Evolutionary conservation across 1,284 basidiomycete species (phyloP).

Genomic region (Dichomitus squalens): DNA sequence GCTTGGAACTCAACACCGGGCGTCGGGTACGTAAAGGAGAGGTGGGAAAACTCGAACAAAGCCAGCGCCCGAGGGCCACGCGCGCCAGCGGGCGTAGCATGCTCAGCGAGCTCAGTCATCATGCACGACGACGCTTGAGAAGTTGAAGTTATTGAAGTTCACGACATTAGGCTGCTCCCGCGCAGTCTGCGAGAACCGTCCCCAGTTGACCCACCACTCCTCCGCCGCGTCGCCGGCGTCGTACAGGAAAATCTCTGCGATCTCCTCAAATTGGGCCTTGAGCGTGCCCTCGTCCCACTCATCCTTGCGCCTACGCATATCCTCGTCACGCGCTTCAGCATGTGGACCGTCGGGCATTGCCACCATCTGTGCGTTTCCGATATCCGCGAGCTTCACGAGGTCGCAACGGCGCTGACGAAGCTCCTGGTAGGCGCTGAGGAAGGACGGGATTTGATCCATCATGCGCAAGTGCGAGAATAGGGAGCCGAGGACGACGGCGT

Average conservation of each 20-base stretch:
- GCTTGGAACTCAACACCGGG: background rate
- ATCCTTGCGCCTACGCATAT: conserved; percentile 32
- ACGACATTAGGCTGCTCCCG: conserved; percentile 7
- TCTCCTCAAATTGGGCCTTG: conserved; percentile 29
- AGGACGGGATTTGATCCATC: conserved; percentile 41
- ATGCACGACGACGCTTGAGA: conserved; percentile 1
- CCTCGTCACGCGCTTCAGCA: conserved; percentile 41
- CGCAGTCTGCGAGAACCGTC: conserved; percentile 24
- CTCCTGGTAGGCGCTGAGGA: conserved; percentile 48
- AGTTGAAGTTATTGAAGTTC: background rate
- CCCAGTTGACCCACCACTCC: conserved; percentile 42
- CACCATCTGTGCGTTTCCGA: conserved; percentile 38
- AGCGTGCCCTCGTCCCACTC: conserved; percentile 31
- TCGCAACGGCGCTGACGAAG: conserved; percentile 42
- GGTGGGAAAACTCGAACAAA: background rate
- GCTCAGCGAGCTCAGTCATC: background rate
- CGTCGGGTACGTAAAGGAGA: background rate
- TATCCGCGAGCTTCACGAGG: conserved; percentile 40
- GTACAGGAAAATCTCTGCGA: conserved; percentile 34
- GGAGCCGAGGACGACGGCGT: conserved; percentile 48
- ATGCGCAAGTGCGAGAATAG: conserved; percentile 47
- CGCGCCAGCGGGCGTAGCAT: background rate
- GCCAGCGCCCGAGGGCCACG: background rate
- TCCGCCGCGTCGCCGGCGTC: conserved; percentile 38
- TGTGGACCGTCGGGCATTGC: conserved; percentile 43